These are phyloP conservation scores for Melampsora americana DNA, from an alignment of 1,284 basidiomycete species.

Conservation along the genomic window DNA sequence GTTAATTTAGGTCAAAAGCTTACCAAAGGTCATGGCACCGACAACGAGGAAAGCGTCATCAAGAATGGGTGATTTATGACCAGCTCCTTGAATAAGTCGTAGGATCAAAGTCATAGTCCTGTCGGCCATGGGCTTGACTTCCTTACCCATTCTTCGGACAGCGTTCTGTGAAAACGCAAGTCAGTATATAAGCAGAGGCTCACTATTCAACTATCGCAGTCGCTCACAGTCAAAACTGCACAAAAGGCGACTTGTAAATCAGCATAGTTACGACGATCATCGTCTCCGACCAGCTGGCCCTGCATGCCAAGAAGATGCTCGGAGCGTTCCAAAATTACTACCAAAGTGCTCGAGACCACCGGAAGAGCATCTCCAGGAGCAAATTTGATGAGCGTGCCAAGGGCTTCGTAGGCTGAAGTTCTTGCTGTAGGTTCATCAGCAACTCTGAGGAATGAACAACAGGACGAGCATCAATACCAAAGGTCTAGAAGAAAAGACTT, in stretches of 20 bases:
- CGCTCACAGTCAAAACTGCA: conserved; percentile 74
- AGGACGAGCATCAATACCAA: conserved; percentile 10
- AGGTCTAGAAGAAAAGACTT: conserved; percentile 12
- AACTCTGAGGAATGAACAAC: conserved; percentile 58
- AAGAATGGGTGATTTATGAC: conserved; percentile 89
- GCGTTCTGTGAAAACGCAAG: conserved; percentile 62
- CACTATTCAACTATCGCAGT: background rate
- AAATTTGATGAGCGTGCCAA: conserved; percentile 78
- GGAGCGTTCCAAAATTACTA: conserved; percentile 80
- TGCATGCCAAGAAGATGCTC: conserved; percentile 80
- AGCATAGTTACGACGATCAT: conserved; percentile 98
- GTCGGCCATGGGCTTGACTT: conserved; percentile 84
- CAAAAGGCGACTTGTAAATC: conserved; percentile 96
- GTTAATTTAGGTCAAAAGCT: conserved; percentile 43
- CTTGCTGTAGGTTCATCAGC: conserved; percentile 89
- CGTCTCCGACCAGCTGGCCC: conserved; percentile 88
- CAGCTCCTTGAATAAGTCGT: conserved; percentile 76
- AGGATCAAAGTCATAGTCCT: conserved; percentile 91
- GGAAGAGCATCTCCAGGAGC: conserved; percentile 75
- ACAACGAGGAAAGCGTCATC: conserved; percentile 96
- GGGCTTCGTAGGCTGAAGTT: conserved; percentile 93
- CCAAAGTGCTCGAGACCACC: conserved; percentile 76
- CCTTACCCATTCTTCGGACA: conserved; percentile 74
- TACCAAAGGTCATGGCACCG: conserved; percentile 76
- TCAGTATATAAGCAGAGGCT: conserved; percentile 1